phyloP scores from a whole-genome alignment of 805 yeast genomes.

The Candida arabinofermentans region DNA sequence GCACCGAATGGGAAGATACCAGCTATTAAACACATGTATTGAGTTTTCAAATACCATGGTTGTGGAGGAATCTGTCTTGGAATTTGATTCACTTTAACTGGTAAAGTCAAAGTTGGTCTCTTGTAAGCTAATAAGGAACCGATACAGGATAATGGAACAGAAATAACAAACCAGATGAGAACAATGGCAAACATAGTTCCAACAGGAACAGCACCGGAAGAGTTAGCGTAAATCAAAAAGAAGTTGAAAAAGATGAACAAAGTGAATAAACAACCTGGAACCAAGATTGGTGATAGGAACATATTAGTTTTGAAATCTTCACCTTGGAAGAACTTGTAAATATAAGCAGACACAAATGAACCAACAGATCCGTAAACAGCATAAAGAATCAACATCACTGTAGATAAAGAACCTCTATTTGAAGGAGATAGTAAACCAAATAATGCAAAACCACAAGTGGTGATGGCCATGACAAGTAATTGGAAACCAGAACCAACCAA shows the following conservation, averaged over 20 bases:
- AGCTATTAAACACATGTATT: constrained; percentile 65
- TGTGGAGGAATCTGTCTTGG: constrained; percentile 94
- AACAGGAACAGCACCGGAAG: constrained; percentile 93
- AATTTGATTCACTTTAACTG: constrained; percentile 91
- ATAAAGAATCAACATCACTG: constrained; percentile 82
- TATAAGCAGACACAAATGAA: constrained; percentile 79
- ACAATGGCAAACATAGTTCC: constrained; percentile 84
- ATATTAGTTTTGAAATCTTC: constrained; percentile 85
- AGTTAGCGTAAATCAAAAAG: constrained; percentile 68
- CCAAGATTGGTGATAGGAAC: constrained; percentile 74
- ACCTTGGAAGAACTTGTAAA: constrained; percentile 89
- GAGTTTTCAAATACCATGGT: constrained; percentile 73
- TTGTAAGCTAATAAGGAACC: constrained; percentile 83
- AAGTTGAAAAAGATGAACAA: constrained; percentile 71
- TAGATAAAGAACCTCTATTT: constrained; percentile 88
- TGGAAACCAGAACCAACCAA: constrained; percentile 88
- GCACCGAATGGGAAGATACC: constrained; percentile 95
- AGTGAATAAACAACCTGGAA: constrained; percentile 74
- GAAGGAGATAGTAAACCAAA: constrained; percentile 91
- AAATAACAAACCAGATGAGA: constrained; percentile 77
- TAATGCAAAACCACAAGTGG: constrained; percentile 76
- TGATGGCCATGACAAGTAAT: constrained; percentile 67
- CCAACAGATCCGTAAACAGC: constrained; percentile 79
- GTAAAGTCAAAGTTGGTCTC: constrained; percentile 39
- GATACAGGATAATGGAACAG: constrained; percentile 76